Evolutionary conservation across 2,329 filamentous ascomycete genomes (phyloP).

Genomic region (Aspergillus oerlinghausenensis): DNA sequence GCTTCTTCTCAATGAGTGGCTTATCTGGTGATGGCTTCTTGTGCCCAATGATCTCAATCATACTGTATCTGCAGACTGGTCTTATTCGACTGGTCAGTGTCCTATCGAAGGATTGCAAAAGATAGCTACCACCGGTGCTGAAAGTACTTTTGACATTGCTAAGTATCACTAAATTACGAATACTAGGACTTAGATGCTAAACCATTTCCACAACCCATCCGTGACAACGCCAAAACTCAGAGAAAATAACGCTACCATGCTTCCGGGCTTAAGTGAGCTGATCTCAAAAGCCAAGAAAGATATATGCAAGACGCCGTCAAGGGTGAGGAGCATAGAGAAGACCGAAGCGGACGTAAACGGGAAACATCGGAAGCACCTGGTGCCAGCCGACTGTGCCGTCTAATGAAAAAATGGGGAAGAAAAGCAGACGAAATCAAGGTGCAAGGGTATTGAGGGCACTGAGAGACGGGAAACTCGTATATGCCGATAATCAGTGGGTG

Average conservation of each 20-base stretch:
- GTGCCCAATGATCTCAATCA: too few species aligned
- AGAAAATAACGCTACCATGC: background rate
- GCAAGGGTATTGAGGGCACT: slow-evolving; percentile 5
- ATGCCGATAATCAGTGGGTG: background rate
- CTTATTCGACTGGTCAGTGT: background rate
- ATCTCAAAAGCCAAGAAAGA: background rate
- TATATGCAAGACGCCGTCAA: background rate
- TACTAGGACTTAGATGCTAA: background rate
- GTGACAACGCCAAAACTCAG: background rate
- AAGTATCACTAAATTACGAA: background rate
- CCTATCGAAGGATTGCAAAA: background rate
- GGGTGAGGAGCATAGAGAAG: background rate
- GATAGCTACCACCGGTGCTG: background rate
- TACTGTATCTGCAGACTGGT: background rate
- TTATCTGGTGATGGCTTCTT: too few species aligned
- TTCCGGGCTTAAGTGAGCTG: background rate
- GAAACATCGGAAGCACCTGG: background rate
- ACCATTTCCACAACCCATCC: background rate
- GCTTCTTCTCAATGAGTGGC: background rate
- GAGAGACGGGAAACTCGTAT: background rate
- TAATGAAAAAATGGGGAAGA: background rate
- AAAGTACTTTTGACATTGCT: background rate
- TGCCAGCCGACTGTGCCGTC: background rate
- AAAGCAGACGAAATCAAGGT: slow-evolving; percentile 3
- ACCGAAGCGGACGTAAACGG: background rate